Evolutionary conservation across 441 rosid genomes (phyloP), one percentile per base, ranked within the genome.

Genomic region (Flueggea neowawraea): DNA sequence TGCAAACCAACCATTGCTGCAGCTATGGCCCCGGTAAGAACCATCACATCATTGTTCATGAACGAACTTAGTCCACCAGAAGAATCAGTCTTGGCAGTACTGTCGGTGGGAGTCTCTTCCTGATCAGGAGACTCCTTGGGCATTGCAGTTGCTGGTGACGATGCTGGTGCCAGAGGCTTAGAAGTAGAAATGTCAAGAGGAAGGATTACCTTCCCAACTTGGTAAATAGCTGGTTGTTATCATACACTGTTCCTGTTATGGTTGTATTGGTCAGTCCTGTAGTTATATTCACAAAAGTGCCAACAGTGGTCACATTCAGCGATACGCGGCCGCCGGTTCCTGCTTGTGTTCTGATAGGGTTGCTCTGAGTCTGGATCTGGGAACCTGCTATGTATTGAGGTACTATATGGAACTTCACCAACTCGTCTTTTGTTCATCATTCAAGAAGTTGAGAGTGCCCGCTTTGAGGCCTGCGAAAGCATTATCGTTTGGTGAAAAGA

Each of bases 261-360:
- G 85, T 74, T 5, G 96, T 82, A 64, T 87, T 83, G 36, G 81
- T 74, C 36, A 89, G 69, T 39, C 93, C 96, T 5, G 85, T 66
- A 6, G 93, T 75, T 28, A 89, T 69, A 63, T 86, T 86, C 31
- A 89, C 85, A 1, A 71, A 62, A 49, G 64, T 89, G 8, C 93
- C 90, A 28, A 77, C 67, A 12, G 84, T 79, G 4, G 85, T 83
- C 7, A 89, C 65, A 44, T 80, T 89, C 54, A 89, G 80, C 33
- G 88, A 92, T 55, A 80, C 83, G 66, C 80, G 81, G 10, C 73
- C 73, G 0, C 69, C 70, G 13, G 71, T 83, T 7, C 96, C 91
- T 16, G 96, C 96, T 17, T 84, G 83, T 1, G 96, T 89, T 64
- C 84, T 72, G 48, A 84, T 69, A 13, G 96, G 96, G 60, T 89